phyloP scores from a whole-genome alignment of 164 flowering plant species.

The Cinnamomum chago region DNA sequence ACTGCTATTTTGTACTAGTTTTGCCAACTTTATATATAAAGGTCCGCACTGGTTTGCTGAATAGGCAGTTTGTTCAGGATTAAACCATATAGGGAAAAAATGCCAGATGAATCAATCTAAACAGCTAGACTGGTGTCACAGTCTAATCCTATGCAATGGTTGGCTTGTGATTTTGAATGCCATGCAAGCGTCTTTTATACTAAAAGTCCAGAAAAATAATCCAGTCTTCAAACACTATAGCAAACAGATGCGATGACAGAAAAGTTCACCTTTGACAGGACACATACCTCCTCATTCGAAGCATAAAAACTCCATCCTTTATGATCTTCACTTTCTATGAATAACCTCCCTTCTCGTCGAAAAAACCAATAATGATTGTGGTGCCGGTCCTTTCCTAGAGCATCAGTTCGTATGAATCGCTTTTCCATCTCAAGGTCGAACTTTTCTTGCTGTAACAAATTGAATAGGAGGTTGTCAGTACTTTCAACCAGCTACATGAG shows the following conservation, averaged over 20 bases:
- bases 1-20: no score
- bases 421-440: constrained; percentile 17
- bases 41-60: no score
- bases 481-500: neutral
- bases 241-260: neutral
- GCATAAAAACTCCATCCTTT: constrained; percentile 13
- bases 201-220: no score
- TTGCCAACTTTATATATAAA: no score
- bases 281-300: constrained; percentile 16
- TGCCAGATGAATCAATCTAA: neutral
- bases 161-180: no score
- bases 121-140: constrained; percentile 1
- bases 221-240: no score
- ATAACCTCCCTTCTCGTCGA: constrained; percentile 12
- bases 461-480: neutral
- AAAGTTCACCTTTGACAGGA: neutral
- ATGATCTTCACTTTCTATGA: constrained; percentile 18
- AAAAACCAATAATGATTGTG: constrained; percentile 17
- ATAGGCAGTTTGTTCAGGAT: no score
- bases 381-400: constrained; percentile 18
- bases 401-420: constrained; percentile 8
- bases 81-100: no score
- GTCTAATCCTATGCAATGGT: no score
- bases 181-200: no score
- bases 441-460: constrained; percentile 13